Percentiles rank a stretch among this genome's conserved stretches.
Conservation (phyloP, 108 stramenopile genomes). For the Aurantiochytrium sp. region DNA sequence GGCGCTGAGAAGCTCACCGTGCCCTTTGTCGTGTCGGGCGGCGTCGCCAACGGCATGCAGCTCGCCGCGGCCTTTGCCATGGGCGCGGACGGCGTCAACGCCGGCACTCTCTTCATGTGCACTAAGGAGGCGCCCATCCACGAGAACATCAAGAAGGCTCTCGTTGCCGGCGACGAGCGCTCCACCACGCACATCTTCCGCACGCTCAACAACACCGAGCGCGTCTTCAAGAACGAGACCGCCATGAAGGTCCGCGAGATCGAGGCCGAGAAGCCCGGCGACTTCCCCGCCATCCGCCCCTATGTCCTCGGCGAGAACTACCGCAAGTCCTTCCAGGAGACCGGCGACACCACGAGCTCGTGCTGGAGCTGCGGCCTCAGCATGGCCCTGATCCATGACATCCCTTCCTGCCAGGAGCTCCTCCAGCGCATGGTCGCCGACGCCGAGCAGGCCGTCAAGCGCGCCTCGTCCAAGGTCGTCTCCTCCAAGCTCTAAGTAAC, state of each 20-base stretch:
- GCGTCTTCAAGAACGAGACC: slow-evolving; percentile 49
- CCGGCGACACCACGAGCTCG: slow-evolving; percentile 41
- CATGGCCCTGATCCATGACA: slow-evolving; percentile 46
- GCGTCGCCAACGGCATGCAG: slow-evolving; percentile 47
- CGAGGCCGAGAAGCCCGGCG: slow-evolving; percentile 41
- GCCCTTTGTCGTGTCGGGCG: slow-evolving; percentile 49
- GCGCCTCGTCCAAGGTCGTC: not conserved
- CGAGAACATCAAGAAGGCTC: slow-evolving; percentile 49
- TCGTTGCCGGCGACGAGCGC: slow-evolving; percentile 39
- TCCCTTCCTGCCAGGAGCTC: slow-evolving; percentile 44
- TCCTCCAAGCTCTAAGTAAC: not conserved
- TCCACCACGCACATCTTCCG: slow-evolving; percentile 48
- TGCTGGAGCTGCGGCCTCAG: slow-evolving; percentile 50
- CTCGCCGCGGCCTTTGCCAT: slow-evolving; percentile 46
- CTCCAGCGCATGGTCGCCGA: slow-evolving; percentile 46
- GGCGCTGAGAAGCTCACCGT: slow-evolving; percentile 43
- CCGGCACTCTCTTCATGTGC: slow-evolving; percentile 48
- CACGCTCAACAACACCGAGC: slow-evolving; percentile 46
- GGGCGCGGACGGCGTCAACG: slow-evolving; percentile 51
- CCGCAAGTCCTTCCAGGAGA: slow-evolving; percentile 42
- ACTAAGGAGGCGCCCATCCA: slow-evolving; percentile 49
- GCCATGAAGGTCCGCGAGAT: slow-evolving; percentile 47
- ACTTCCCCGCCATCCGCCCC: slow-evolving; percentile 37
- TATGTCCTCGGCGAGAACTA: slow-evolving; percentile 48
- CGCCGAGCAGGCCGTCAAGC: slow-evolving; percentile 39